Conservation (phyloP, 306 rosid genomes). For the Medicago truncatula region MtrunA17r5.0-ANR NC_053043.1:11937501-11938000, state of each 20-base stretch:
- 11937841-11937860: conserved; percentile 33
- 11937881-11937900: conserved; percentile 45
- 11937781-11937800: neutral
- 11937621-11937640: neutral
- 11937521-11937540: no score
- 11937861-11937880: conserved; percentile 52
- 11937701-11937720: neutral
- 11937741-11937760: neutral
- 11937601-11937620: neutral
- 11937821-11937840: conserved; percentile 41
- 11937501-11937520: no score
- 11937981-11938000: conserved; percentile 1
- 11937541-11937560: neutral
- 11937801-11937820: neutral
- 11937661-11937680: neutral
- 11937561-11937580: neutral
- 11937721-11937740: conserved; percentile 28
- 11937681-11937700: neutral
- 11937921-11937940: conserved; percentile 40
- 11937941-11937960: neutral
- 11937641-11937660: neutral
- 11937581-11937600: neutral
- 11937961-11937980: conserved; percentile 34
- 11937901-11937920: conserved; percentile 42
- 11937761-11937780: neutral